phyloP scores from a whole-genome alignment of 495 filamentous ascomycete genomes.

The Penicillium macrosclerotiorum region DNA sequence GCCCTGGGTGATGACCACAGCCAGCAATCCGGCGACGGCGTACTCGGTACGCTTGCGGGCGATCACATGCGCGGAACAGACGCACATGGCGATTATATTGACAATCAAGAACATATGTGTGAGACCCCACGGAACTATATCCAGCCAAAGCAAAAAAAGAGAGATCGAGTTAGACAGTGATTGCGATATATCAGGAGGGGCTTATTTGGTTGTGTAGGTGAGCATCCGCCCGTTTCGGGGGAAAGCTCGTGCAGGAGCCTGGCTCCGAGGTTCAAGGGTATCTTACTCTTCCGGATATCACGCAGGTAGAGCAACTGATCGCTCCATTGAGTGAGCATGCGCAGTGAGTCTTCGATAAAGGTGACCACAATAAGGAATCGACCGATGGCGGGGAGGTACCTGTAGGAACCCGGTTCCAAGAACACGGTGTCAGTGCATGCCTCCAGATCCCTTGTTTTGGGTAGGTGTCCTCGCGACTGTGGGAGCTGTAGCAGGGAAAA shows the following conservation, averaged over 20 bases:
- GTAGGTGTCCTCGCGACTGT: no score
- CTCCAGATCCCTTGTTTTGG: constrained; percentile 23
- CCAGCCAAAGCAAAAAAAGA: constrained; percentile 1
- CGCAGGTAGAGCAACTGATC: constrained; percentile 92
- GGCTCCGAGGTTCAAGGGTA: constrained; percentile 11
- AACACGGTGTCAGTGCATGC: constrained; percentile 36
- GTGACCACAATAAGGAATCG: constrained; percentile 98
- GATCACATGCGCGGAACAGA: constrained; percentile 83
- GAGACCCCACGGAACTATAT: constrained; percentile 78
- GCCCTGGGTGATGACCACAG: constrained; percentile 91
- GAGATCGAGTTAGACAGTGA: constrained; percentile 18
- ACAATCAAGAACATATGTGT: constrained; percentile 90
- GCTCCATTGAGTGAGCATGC: constrained; percentile 96
- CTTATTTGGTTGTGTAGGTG: neutral
- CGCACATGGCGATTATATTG: constrained; percentile 87
- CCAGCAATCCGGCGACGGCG: constrained; percentile 85
- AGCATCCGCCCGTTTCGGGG: neutral
- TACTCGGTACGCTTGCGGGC: constrained; percentile 86
- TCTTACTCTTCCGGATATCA: constrained; percentile 88
- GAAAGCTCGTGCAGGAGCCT: constrained; percentile 5
- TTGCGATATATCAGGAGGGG: neutral
- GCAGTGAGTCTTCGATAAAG: constrained; percentile 92
- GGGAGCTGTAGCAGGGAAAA: no score
- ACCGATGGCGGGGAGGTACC: constrained; percentile 91
- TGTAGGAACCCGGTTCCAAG: constrained; percentile 45